Evolutionary conservation across 345 rosid genomes (phyloP), one percentile per base, ranked within the genome.

Genomic region (Gossypium bickii): DNA sequence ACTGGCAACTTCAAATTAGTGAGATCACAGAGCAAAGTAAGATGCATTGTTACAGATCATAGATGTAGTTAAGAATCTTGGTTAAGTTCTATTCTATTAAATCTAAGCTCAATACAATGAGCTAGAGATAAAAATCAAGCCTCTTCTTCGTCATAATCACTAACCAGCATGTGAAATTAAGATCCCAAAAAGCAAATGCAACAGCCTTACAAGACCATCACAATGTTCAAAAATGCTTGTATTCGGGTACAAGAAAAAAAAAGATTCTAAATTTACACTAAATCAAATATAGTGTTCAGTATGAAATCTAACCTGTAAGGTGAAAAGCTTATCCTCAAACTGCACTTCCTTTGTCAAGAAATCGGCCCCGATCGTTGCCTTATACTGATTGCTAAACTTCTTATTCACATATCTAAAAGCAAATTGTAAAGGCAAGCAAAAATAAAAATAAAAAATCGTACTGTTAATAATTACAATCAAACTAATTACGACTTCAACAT

Each of bases 351-450:
- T 94, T 6, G 97, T 91, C 84, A 94, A 87, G 77, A 94, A 94
- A 83, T 94, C 98, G 24, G 95, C 98, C 44, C 98, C 98, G 17
- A 94, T 94, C 16, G 98, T 92, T 0, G 98, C 98, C 78, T 94
- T 94, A 80, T 94, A 94, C 79, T 94, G 98, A 80, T 91, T 91
- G 77, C 97, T 93, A 80, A 93, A 94, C 84, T 89, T 94, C 80
- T 87, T 87, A 83, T 94, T 94, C 75, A 94, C 99, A 82, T 89
- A 94, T 86, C 98, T 94, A 47, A 60, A 88, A 79, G 76, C 24
- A 7, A 65, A 29, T n/a, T 34, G 76, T 80, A 63, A 72, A 83
- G 74, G 79, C 62, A 44, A 80, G 77, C 84, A 76, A 29, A 10
- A 66, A 2, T 3, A 29, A 29, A 34, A 29, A 29, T 0, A 49